Conservation (phyloP, 352 stramenopile species). For the Peronospora destructor region DNA sequence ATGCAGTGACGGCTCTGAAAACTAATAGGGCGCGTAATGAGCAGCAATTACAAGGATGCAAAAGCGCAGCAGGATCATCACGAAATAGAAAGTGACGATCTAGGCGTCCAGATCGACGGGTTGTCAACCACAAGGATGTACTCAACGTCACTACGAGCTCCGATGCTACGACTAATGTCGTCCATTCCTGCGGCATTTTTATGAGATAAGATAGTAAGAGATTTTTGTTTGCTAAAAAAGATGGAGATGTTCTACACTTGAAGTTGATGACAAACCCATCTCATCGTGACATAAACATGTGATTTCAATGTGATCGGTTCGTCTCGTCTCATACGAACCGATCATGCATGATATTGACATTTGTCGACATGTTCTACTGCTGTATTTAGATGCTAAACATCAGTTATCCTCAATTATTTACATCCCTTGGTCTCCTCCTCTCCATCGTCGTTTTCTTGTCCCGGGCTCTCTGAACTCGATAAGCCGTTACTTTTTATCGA, state of each 20-base stretch:
- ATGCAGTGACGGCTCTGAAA: constrained; percentile 29
- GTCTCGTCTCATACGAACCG: constrained; percentile 18
- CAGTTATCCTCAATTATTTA: constrained; percentile 14
- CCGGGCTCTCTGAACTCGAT: constrained; percentile 3
- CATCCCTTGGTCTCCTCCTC: constrained; percentile 19
- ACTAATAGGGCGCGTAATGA: constrained; percentile 35
- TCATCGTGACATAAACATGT: too few relatives aligned
- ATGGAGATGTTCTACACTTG: constrained; percentile 28
- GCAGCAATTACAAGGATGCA: constrained; percentile 41
- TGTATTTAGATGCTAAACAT: too few relatives aligned
- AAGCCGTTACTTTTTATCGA: not conserved
- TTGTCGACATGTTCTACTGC: not conserved
- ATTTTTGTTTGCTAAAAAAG: constrained; percentile 3
- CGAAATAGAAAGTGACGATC: constrained; percentile 30
- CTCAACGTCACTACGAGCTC: constrained; percentile 42
- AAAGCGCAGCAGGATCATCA: constrained; percentile 21
- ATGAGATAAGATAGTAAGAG: too few relatives aligned
- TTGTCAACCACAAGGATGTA: constrained; percentile 42
- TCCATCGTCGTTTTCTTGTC: constrained; percentile 14
- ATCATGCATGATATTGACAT: too few relatives aligned
- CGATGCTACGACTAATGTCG: constrained; percentile 39
- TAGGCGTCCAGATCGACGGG: constrained; percentile 30
- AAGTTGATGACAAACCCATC: constrained; percentile 3
- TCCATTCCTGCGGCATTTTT: constrained; percentile 35
- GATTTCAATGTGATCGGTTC: too few relatives aligned